Percentiles rank a stretch among this genome's conserved stretches.
These are phyloP conservation scores for Diplodia mutila DNA, from an alignment of 2,329 filamentous ascomycete species.

Conservation along the genomic window DNA sequence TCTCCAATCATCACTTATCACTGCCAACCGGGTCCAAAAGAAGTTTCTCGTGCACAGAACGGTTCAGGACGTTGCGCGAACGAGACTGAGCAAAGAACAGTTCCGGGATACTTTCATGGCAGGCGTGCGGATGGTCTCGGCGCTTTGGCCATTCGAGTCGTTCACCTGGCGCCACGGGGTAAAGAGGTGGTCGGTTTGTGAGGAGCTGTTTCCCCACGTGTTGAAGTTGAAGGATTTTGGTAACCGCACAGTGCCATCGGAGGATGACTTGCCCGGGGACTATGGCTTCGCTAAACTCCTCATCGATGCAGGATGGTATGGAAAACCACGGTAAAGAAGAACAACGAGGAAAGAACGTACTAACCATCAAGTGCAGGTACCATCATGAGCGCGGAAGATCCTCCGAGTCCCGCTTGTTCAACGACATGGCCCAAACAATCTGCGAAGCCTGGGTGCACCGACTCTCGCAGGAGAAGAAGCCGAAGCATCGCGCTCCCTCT, in stretches of 20 bases:
- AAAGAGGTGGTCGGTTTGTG: constrained; percentile 27
- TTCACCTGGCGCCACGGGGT: constrained; percentile 30
- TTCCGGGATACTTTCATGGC: background rate
- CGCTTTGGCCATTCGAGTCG: constrained; percentile 28
- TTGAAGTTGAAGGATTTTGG: constrained; percentile 12
- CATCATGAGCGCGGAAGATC: constrained; percentile 28
- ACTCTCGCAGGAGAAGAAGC: background rate
- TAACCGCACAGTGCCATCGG: constrained; percentile 5
- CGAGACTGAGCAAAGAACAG: background rate
- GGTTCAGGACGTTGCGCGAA: background rate
- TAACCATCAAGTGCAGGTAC: constrained; percentile 23
- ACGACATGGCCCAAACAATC: constrained; percentile 25
- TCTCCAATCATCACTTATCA: constrained; percentile 21
- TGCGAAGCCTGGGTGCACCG: background rate
- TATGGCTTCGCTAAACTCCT: background rate
- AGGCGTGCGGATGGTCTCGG: constrained; percentile 26
- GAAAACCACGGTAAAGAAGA: no score
- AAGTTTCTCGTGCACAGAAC: background rate
- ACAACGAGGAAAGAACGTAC: background rate
- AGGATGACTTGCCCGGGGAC: background rate
- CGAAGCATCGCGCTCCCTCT: no score
- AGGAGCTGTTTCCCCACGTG: constrained; percentile 29
- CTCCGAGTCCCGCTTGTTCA: constrained; percentile 25
- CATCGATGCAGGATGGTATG: background rate
- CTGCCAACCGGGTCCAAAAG: background rate